Evolutionary conservation across 352 stramenopile species (phyloP).

Genomic region (Pythium monospermum): DNA sequence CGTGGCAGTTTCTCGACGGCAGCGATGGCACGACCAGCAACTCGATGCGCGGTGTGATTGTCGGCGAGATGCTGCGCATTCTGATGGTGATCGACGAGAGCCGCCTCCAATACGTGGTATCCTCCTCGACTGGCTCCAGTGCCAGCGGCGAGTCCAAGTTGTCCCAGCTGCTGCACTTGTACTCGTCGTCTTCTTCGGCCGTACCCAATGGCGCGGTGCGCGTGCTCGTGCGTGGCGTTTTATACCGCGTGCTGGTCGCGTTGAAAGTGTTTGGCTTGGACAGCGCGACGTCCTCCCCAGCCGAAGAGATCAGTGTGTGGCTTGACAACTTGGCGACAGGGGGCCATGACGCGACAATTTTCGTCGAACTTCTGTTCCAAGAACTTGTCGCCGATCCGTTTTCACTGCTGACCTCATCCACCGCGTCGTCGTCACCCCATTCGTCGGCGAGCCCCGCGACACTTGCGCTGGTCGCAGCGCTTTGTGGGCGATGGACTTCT

Average conservation of each 20-base stretch:
- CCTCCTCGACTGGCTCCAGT: conserved; percentile 12
- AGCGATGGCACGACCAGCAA: conserved; percentile 8
- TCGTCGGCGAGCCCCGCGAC: conserved; percentile 12
- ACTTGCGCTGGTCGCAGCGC: conserved; percentile 6
- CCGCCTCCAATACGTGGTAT: conserved; percentile 55
- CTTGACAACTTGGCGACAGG: conserved; percentile 47
- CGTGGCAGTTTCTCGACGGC: conserved; percentile 43
- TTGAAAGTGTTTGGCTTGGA: conserved; percentile 51
- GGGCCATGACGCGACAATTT: conserved; percentile 16
- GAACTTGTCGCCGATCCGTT: conserved; percentile 21
- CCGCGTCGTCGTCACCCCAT: not conserved
- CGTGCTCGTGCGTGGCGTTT: conserved; percentile 35
- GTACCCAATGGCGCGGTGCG: conserved; percentile 29
- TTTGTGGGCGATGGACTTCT: conserved; percentile 5
- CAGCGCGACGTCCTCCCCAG: conserved; percentile 3
- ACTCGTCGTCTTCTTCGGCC: conserved; percentile 22
- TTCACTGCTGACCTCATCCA: conserved; percentile 6
- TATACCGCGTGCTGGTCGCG: conserved; percentile 48
- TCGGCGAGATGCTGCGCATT: conserved; percentile 70
- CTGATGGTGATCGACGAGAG: conserved; percentile 50
- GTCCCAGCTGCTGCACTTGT: conserved; percentile 58
- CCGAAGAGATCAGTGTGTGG: conserved; percentile 62
- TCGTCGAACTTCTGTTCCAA: conserved; percentile 22
- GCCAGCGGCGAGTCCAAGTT: conserved; percentile 41
- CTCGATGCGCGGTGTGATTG: conserved; percentile 44